These are phyloP conservation scores for Apiospora koreana DNA, from an alignment of 2,329 filamentous ascomycete species.

Conservation along the genomic window DNA sequence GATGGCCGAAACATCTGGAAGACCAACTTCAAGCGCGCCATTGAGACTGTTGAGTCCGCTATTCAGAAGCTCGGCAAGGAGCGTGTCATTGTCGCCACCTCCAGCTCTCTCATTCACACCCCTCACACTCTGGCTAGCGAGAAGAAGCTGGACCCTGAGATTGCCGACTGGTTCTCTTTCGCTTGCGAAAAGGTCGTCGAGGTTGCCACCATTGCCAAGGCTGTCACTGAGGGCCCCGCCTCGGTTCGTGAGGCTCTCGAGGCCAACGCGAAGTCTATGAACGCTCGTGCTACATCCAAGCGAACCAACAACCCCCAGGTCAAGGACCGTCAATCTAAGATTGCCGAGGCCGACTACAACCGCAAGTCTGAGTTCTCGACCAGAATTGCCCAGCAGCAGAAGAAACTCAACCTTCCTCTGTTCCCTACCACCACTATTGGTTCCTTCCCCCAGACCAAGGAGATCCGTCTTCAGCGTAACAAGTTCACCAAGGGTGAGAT, in stretches of 20 bases:
- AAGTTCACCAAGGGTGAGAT: slow-evolving; percentile 99
- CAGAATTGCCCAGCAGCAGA: slow-evolving; percentile 86
- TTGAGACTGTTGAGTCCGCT: slow-evolving; percentile 85
- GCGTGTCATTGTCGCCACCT: slow-evolving; percentile 94
- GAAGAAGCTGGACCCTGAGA: slow-evolving; percentile 95
- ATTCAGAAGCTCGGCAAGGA: slow-evolving; percentile 96
- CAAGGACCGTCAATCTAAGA: slow-evolving; percentile 92
- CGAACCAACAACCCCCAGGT: slow-evolving; percentile 97
- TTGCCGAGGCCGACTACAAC: slow-evolving; percentile 84
- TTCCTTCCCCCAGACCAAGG: slow-evolving; percentile 98
- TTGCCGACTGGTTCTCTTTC: slow-evolving; percentile 98
- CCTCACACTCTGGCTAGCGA: slow-evolving; percentile 97
- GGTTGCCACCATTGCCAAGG: slow-evolving; percentile 92
- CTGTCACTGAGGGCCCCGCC: slow-evolving; percentile 88
- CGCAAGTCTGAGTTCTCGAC: slow-evolving; percentile 86
- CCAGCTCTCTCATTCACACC: slow-evolving; percentile 96
- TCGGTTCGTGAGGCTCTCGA: slow-evolving; percentile 86
- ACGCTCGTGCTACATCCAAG: slow-evolving; percentile 87
- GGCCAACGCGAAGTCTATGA: slow-evolving; percentile 93
- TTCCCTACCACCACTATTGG: slow-evolving; percentile 99
- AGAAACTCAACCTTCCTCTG: slow-evolving; percentile 87
- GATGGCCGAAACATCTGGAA: slow-evolving; percentile 99
- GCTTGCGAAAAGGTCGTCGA: slow-evolving; percentile 92
- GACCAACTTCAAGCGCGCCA: slow-evolving; percentile 96
- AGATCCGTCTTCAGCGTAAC: slow-evolving; percentile 95